Percentiles rank a stretch among this genome's conserved stretches.
Conservation (phyloP, 768 basidiomycete genomes). For the Symmetrospora coprosmae region DNA sequence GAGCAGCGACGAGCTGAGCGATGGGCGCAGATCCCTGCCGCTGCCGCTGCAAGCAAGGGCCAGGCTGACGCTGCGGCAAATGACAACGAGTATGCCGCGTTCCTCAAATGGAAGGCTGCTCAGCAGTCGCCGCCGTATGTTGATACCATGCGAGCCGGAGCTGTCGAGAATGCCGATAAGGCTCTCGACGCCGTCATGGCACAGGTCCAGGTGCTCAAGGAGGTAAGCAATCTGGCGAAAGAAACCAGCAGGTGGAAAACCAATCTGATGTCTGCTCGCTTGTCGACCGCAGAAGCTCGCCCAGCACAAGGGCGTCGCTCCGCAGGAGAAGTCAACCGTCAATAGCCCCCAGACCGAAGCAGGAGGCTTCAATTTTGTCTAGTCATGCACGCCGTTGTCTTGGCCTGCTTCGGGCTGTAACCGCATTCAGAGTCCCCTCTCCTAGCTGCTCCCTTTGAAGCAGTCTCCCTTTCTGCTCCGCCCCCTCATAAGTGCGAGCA, state of each 20-base stretch:
- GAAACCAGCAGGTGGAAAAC: neutral
- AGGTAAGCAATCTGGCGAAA: conserved; percentile 6
- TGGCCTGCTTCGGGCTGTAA: too few species aligned
- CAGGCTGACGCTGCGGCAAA: neutral
- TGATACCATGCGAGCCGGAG: neutral
- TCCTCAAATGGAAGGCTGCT: conserved; percentile 8
- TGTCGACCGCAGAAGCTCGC: conserved; percentile 9
- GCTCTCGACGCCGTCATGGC: conserved; percentile 9
- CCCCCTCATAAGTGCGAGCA: too few species aligned
- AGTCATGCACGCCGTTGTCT: too few species aligned
- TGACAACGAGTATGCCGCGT: neutral
- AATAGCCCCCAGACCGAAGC: conserved; percentile 1
- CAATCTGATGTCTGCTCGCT: too few species aligned
- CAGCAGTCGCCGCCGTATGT: neutral
- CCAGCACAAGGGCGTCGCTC: neutral
- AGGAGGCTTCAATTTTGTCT: conserved; percentile 14
- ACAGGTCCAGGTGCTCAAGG: conserved; percentile 10
- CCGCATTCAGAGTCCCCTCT: too few species aligned
- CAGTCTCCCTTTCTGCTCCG: too few species aligned
- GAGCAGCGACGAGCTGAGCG: neutral
- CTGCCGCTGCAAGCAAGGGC: neutral
- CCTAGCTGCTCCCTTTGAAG: too few species aligned
- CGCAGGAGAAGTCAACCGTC: neutral
- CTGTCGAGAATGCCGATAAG: conserved; percentile 15
- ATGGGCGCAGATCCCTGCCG: neutral